Conservation (phyloP, 169 alveolate species). For the Ichthyophthirius multifiliis region DNA sequence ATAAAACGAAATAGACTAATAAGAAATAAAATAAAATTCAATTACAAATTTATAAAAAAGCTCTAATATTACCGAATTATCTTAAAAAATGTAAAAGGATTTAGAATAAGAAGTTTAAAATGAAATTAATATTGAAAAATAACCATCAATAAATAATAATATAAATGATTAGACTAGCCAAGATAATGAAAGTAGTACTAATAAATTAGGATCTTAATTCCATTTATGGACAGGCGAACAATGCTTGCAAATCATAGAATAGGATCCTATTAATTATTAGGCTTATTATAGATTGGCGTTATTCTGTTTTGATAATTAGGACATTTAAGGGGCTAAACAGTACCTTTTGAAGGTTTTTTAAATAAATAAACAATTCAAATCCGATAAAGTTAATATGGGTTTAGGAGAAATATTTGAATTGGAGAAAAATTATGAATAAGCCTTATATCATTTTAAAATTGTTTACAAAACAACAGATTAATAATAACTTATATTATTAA, state of each 20-base stretch:
- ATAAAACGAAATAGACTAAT: too few species aligned
- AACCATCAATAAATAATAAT: background rate
- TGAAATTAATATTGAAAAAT: background rate
- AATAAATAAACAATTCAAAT: conserved; percentile 38
- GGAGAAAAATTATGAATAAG: conserved; percentile 39
- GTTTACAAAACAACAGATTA: conserved; percentile 21
- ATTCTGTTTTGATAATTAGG: conserved; percentile 30
- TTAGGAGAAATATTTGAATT: conserved; percentile 48
- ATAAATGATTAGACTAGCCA: background rate
- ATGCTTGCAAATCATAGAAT: conserved; percentile 39
- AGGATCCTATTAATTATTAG: conserved; percentile 27
- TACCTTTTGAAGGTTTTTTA: conserved; percentile 9
- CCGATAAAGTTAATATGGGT: conserved; percentile 31
- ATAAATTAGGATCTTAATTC: conserved; percentile 4
- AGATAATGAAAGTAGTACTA: background rate
- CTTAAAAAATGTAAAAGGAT: background rate
- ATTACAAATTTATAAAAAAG: background rate
- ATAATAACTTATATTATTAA: conserved; percentile 35
- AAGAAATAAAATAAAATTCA: too few species aligned
- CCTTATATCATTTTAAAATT: conserved; percentile 39
- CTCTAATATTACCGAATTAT: background rate
- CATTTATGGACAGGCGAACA: conserved; percentile 53
- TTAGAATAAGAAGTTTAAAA: background rate
- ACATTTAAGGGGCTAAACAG: conserved; percentile 38
- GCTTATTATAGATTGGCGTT: conserved; percentile 54